phyloP scores from a whole-genome alignment of 148 eudicot genomes.

The Chenopodium quinoa region DNA sequence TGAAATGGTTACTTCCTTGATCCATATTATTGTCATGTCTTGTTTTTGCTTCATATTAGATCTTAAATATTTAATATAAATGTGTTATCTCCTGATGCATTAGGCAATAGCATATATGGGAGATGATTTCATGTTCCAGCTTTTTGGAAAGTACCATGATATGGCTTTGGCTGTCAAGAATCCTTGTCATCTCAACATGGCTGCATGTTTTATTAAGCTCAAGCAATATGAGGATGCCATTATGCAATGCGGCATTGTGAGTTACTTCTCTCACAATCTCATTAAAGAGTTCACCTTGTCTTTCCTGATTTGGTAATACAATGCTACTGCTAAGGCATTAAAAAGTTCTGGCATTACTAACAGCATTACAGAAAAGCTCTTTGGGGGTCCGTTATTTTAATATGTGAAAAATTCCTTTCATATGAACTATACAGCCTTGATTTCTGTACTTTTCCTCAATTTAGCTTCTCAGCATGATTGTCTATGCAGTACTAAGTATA shows the following conservation, averaged over 20 bases:
- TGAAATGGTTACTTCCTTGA: conserved; percentile 67
- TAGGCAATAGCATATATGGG: conserved; percentile 99
- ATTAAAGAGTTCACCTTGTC: not conserved
- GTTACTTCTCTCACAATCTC: conserved; percentile 13
- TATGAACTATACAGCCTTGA: not conserved
- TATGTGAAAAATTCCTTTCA: not conserved
- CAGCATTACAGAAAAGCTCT: not conserved
- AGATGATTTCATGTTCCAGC: conserved; percentile 98
- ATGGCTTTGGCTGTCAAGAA: conserved; percentile 98
- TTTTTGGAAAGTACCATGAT: conserved; percentile 89
- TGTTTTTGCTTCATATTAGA: not conserved
- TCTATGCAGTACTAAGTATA: too few relatives aligned
- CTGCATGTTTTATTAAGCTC: conserved; percentile 89
- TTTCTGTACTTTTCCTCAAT: not conserved
- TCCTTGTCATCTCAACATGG: conserved; percentile 95
- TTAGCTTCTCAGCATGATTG: not conserved
- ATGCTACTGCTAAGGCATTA: not conserved
- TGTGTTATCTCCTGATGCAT: not conserved
- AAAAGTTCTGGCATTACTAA: not conserved
- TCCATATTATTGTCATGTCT: not conserved
- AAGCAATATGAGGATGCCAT: conserved; percentile 87
- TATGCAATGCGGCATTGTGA: conserved; percentile 79
- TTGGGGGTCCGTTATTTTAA: not conserved
- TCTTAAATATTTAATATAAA: not conserved
- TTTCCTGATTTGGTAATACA: not conserved